Evolutionary conservation across 192 early-diverging fungal species (phyloP), one percentile per base, ranked within the genome.

Genomic region (Backusella macrospora): DNA sequence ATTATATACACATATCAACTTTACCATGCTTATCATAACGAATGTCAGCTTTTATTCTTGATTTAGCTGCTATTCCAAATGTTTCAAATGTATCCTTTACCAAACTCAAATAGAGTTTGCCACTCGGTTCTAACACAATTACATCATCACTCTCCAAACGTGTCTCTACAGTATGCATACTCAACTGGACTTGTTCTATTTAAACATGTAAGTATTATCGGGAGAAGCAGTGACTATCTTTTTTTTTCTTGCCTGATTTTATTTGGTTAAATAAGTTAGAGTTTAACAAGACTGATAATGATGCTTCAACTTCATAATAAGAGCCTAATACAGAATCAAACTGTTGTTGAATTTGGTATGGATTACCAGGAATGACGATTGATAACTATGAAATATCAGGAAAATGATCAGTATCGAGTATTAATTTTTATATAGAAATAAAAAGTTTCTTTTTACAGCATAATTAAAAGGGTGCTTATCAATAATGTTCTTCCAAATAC

Each of bases 101-200:
- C 16, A 76, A 23, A 44, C 69, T 76, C 18, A 76, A 23, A 14
- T 71, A 46, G 8, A 76, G 40, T 29, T 64, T 67, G 44, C 73
- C 73, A 52, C 39, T 40, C 4, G 40, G 63, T 5, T 77, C 65
- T 4, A 77, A 21, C 38, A 68, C 45, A 8, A 72, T 45, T 0
- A 77, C 76, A 63, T 77, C 71, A 47, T 77, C 76, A 1, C 65
- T 65, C 18, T 77, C 70, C 16, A 77, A 45, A 34, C 68, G 29
- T 10, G 76, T 69, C 21, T 77, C 71, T 6, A 68, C 34, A 9
- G 48, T 73, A 42, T 77, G 76, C 70, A 77, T 63, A 18, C 67
- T 55, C 21, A 59, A 26, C 52, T 59, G 52, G 2, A 59, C 13
- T 4, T 59, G 52, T 23, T 59, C 52, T 34, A 73, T 13, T 13